phyloP scores from a whole-genome alignment of 208 protist species.

The Crithidia brevicula region DNA sequence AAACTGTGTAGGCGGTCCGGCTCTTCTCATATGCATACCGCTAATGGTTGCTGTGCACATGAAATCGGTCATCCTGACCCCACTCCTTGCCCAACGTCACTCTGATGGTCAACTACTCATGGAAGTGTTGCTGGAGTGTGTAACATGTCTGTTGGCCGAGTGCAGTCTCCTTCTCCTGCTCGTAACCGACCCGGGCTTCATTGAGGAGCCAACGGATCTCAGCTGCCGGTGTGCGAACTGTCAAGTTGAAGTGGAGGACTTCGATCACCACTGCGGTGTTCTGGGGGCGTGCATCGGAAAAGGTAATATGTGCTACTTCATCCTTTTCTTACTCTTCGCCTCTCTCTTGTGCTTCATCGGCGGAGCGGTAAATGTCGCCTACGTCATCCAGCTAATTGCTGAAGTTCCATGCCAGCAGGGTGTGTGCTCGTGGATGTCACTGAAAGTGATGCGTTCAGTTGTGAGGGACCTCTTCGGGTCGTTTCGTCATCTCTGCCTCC shows the following conservation, averaged over 20 bases:
- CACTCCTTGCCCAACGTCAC: background rate
- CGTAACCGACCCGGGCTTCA: constrained; percentile 57
- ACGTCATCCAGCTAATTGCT: background rate
- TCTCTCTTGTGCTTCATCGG: constrained; percentile 21
- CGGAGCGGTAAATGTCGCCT: background rate
- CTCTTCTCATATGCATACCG: constrained; percentile 29
- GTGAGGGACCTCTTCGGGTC: background rate
- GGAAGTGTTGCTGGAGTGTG: constrained; percentile 17
- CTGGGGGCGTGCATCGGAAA: constrained; percentile 72
- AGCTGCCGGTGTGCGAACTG: constrained; percentile 56
- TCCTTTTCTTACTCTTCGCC: constrained; percentile 47
- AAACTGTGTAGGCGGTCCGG: constrained; percentile 31
- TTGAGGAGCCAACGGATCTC: constrained; percentile 19
- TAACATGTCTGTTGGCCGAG: constrained; percentile 10
- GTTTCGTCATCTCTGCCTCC: background rate
- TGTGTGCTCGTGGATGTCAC: background rate
- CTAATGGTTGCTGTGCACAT: constrained; percentile 17
- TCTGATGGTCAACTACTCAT: background rate
- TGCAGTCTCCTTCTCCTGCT: constrained; percentile 32
- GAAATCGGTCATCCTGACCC: constrained; percentile 14
- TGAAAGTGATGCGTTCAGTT: background rate
- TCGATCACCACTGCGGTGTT: constrained; percentile 85
- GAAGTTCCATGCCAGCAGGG: background rate
- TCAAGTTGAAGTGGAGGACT: constrained; percentile 56
- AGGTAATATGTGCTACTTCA: constrained; percentile 81